These are phyloP conservation scores for Auricularia heimuer DNA, from an alignment of 768 basidiomycete species.

Conservation along the genomic window DNA sequence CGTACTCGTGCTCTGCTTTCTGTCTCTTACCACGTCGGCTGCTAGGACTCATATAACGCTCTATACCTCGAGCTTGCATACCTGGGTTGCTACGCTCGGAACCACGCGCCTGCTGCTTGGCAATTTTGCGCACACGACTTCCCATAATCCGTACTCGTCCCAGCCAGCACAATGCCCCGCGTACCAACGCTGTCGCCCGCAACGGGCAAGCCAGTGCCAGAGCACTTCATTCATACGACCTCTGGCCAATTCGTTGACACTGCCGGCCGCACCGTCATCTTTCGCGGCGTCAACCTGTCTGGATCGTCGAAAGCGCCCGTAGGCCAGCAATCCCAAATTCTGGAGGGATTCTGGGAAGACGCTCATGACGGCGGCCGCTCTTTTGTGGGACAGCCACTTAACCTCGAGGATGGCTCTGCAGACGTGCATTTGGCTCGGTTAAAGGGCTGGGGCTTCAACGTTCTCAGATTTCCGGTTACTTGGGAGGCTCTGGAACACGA, in stretches of 20 bases:
- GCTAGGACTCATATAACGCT: no score
- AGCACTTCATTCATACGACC: conserved; percentile 49
- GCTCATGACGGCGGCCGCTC: conserved; percentile 53
- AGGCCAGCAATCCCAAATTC: conserved; percentile 53
- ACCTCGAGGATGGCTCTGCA: conserved; percentile 75
- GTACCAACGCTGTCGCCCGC: conserved; percentile 50
- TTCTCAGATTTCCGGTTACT: conserved; percentile 70
- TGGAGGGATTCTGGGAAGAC: conserved; percentile 73
- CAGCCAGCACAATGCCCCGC: conserved; percentile 33
- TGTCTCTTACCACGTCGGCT: not conserved
- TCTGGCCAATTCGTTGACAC: conserved; percentile 65
- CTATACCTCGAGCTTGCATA: no score
- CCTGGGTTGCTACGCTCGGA: no score
- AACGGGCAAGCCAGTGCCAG: conserved; percentile 37
- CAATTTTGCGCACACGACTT: no score
- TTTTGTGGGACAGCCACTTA: conserved; percentile 71
- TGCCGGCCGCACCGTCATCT: conserved; percentile 62
- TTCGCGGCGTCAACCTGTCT: conserved; percentile 93
- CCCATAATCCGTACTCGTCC: no score
- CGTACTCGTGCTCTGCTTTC: not conserved
- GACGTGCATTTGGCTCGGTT: conserved; percentile 82
- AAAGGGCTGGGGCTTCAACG: conserved; percentile 88
- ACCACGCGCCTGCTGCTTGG: no score
- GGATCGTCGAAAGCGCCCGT: conserved; percentile 81
- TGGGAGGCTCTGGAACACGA: conserved; percentile 94